These are phyloP conservation scores for Acanthamoeba healyi DNA, from an alignment of 208 protist species.

Conservation along the genomic window DNA sequence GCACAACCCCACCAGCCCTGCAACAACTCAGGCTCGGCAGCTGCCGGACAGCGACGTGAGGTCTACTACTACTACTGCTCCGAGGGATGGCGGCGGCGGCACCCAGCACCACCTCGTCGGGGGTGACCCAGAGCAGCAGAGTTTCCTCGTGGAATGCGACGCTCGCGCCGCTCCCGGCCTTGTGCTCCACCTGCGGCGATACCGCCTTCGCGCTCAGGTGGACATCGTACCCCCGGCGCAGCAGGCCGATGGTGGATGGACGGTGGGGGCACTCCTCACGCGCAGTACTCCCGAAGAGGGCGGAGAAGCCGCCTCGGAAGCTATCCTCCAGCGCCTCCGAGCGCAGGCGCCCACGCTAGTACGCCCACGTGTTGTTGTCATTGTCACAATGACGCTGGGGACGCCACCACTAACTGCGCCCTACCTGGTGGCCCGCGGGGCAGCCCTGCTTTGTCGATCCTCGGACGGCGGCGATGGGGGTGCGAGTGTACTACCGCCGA, in stretches of 20 bases:
- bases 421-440: not conserved
- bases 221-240: not conserved
- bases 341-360: not conserved
- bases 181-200: not conserved
- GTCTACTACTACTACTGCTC: too few species aligned
- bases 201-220: slow-evolving; percentile 15
- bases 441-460: slow-evolving; percentile 25
- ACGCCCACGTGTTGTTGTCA: not conserved
- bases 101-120: not conserved
- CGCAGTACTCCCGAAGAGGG: not conserved
- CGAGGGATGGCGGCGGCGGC: not conserved
- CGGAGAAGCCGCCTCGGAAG: too few species aligned
- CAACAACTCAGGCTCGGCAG: too few species aligned
- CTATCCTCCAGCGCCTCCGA: not conserved
- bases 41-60: not conserved
- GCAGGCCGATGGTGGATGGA: not conserved
- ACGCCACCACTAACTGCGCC: too few species aligned
- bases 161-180: not conserved
- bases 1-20: too few species aligned
- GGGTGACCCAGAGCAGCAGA: not conserved
- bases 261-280: not conserved
- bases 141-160: slow-evolving; percentile 12
- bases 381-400: too few species aligned
- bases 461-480: not conserved
- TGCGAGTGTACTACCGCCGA: not conserved